Conservation (phyloP, 176 grass and related monocot genomes). For the Oropetium thomaeum region DNA sequence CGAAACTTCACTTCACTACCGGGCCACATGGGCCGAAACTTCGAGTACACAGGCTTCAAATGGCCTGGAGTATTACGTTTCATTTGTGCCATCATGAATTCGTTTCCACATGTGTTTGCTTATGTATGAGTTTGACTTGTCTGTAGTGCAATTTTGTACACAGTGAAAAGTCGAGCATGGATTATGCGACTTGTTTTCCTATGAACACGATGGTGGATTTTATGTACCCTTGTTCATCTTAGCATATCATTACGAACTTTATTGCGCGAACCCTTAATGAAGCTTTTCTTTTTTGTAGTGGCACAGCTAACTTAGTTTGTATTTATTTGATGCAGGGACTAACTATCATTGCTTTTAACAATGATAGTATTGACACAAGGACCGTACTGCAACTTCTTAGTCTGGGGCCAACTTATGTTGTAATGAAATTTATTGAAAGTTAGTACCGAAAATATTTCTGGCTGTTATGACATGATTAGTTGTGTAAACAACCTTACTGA, state of each 20-base stretch:
- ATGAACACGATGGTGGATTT: conserved; percentile 4
- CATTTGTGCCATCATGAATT: too few relatives aligned
- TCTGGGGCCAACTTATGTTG: conserved; percentile 80
- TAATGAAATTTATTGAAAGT: conserved; percentile 88
- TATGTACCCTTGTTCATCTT: background rate
- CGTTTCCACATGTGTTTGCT: too few relatives aligned
- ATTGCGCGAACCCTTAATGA: background rate
- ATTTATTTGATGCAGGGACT: conserved; percentile 63
- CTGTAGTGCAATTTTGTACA: background rate
- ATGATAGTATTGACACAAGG: conserved; percentile 45
- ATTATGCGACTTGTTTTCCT: background rate
- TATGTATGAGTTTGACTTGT: too few relatives aligned
- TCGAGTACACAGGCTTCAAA: too few relatives aligned
- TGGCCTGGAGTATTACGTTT: too few relatives aligned
- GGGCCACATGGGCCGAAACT: too few relatives aligned
- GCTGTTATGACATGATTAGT: background rate
- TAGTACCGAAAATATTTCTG: conserved; percentile 23
- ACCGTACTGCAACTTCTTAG: conserved; percentile 69
- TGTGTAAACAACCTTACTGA: conserved; percentile 4
- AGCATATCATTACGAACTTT: conserved; percentile 1
- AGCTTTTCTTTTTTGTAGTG: background rate
- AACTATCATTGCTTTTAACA: conserved; percentile 88
- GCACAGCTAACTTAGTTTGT: conserved; percentile 17
- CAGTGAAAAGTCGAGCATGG: background rate
- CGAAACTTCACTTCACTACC: too few relatives aligned